A percentile compares a stretch with the other conserved stretches of the same genome.
These are phyloP conservation scores for Trifolium dubium DNA, from an alignment of 306 rosid genomes.

Conservation along the genomic window DNA sequence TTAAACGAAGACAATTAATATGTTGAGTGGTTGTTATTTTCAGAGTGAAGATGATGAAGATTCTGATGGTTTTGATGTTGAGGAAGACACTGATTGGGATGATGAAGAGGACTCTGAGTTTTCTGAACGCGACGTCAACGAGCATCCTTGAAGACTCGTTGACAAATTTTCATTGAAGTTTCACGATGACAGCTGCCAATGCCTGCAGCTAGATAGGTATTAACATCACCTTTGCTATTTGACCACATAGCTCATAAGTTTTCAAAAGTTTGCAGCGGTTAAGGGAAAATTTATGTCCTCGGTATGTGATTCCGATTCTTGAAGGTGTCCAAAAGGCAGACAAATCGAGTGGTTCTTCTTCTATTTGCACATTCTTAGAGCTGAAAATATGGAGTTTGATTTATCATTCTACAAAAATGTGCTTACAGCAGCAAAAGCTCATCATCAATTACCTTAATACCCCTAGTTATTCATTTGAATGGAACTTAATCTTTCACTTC, in stretches of 20 bases:
- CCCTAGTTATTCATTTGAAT: constrained; percentile 32
- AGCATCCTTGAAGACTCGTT: constrained; percentile 45
- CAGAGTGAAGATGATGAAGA: constrained; percentile 69
- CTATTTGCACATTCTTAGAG: constrained; percentile 19
- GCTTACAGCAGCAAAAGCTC: constrained; percentile 1
- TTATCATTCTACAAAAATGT: neutral
- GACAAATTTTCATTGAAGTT: constrained; percentile 21
- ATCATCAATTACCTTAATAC: constrained; percentile 11
- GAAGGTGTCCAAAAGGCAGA: constrained; percentile 34
- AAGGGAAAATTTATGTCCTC: neutral
- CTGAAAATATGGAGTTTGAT: neutral
- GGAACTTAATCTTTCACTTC: constrained; percentile 10
- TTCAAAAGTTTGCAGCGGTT: neutral
- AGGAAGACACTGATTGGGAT: constrained; percentile 48
- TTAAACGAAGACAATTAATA: neutral
- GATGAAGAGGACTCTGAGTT: constrained; percentile 44
- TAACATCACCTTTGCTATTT: constrained; percentile 22
- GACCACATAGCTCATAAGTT: constrained; percentile 29
- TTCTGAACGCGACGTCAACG: constrained; percentile 27
- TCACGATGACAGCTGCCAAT: constrained; percentile 33
- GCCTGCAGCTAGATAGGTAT: constrained; percentile 43
- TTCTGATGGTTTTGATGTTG: constrained; percentile 47
- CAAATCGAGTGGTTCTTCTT: constrained; percentile 36
- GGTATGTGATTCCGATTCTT: neutral
- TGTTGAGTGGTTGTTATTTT: constrained; percentile 31